Percentiles rank a stretch among this genome's conserved stretches.
Conservation (phyloP, 805 yeast genomes). For the Ogataea methanolica region DNA sequence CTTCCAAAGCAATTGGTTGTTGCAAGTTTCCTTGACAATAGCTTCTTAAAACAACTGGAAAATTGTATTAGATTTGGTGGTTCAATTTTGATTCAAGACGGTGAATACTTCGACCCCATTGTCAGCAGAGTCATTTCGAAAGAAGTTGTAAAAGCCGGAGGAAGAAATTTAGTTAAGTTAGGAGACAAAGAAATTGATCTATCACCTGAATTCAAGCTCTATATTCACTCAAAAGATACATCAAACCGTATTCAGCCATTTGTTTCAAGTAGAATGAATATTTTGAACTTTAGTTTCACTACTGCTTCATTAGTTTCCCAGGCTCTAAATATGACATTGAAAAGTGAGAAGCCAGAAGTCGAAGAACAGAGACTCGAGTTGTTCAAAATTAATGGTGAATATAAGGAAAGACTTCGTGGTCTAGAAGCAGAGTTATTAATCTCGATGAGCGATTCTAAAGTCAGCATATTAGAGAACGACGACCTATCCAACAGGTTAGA, state of each 20-base stretch:
- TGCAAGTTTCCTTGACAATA: constrained; percentile 69
- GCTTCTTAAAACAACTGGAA: constrained; percentile 65
- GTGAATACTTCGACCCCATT: constrained; percentile 76
- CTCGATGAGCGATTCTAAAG: constrained; percentile 51
- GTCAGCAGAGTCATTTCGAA: constrained; percentile 55
- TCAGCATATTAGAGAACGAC: constrained; percentile 66
- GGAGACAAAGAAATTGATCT: constrained; percentile 65
- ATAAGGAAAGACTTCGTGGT: constrained; percentile 44
- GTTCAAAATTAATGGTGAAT: constrained; percentile 53
- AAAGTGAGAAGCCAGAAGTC: constrained; percentile 58
- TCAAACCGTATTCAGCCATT: constrained; percentile 43
- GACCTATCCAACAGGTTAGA: constrained; percentile 57
- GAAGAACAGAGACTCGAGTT: constrained; percentile 54
- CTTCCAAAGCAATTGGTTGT: constrained; percentile 37
- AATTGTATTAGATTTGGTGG: constrained; percentile 85
- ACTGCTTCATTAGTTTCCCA: constrained; percentile 59
- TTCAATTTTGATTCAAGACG: constrained; percentile 64
- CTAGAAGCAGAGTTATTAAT: constrained; percentile 58
- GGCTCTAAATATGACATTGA: constrained; percentile 52
- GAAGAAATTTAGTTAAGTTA: constrained; percentile 55
- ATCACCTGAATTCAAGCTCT: constrained; percentile 57
- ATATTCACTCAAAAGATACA: constrained; percentile 58
- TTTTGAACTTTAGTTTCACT: constrained; percentile 72
- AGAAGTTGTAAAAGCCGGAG: constrained; percentile 65
- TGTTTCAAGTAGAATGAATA: constrained; percentile 56